phyloP scores from a whole-genome alignment of 306 rosid genomes.

The Hippophae rhamnoides region DNA sequence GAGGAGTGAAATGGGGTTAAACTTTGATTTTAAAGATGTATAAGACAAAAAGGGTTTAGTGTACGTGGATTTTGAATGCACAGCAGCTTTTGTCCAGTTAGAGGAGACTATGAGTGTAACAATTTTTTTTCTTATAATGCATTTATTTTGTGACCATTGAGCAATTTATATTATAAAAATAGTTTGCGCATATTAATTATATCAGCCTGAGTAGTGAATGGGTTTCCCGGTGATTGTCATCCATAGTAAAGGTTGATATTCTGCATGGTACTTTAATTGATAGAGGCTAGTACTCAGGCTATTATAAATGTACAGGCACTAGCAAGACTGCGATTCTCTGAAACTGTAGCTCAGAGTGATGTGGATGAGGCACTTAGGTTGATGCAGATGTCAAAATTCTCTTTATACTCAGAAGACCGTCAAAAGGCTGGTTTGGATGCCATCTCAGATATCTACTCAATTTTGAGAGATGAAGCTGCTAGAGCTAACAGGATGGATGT shows the following conservation, averaged over 20 bases:
- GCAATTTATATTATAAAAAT: neutral
- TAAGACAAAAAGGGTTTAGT: too few species aligned
- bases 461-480: conserved; percentile 89
- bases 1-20: too few species aligned
- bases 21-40: too few species aligned
- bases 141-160: too few species aligned
- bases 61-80: too few species aligned
- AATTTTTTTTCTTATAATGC: too few species aligned
- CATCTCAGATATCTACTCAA: conserved; percentile 88
- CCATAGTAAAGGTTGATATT: neutral
- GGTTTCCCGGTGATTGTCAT: neutral
- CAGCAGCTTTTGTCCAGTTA: too few species aligned
- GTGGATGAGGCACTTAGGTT: conserved; percentile 93
- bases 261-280: neutral
- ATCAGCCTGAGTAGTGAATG: neutral
- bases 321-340: conserved; percentile 88
- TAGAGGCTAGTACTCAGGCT: neutral
- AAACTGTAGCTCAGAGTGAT: conserved; percentile 87
- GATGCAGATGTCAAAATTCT: conserved; percentile 99
- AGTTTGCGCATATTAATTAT: neutral
- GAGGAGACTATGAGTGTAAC: too few species aligned
- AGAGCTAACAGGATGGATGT: conserved; percentile 60
- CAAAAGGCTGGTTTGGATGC: conserved; percentile 93
- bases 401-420: conserved; percentile 88
- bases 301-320: conserved; percentile 51